Base-by-base conservation (phyloP, 495 filamentous ascomycete species). In the Astrothelium subdiscretum region DNA sequence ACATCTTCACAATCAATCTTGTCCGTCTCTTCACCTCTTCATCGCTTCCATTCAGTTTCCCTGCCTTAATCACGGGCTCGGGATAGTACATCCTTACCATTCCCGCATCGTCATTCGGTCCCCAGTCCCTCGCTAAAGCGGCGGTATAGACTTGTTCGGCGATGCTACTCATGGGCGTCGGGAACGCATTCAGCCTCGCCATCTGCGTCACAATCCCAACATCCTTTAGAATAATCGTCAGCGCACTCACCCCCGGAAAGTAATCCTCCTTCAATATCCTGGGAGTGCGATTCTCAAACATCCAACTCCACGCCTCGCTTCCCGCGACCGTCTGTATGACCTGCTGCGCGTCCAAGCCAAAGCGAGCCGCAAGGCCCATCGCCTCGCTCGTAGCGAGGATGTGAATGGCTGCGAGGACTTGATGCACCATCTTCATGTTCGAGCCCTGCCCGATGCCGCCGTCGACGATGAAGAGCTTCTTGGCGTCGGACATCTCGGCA, bases 371-470 rank as follows among this genome's bases (percentile, higher is more conserved):
- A 57, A 92, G 82, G 0, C 87, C 89, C 81, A 88, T 81, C 1
- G 81, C 85, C 72, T 94, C 89, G 66, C 84, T 85, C 13, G 83
- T 79, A 10, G 85, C 81, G 1, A 87, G 77, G 66, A 94, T 91
- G 63, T 91, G 84, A 61, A 87, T 85, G 0, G 84, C 88, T 0
- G 88, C 89, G 12, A 91, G 79, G 20, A 94, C 84, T 71, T 94
- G 89, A 72, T 92, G 89, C 58, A 88, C 83, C 82, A 91, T 89
- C 74, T 94, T 94, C 80, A 91, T 88, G 69, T 91, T 92, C 66
- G 85, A 89, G n/a, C 89, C 88, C 0, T 83, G 83, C 3, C 87
- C 88, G 58, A 91, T 75, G 2, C 86, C 88, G 11, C 89, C 88
- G 10, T 81, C 78, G 8, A 94, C 85, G 22, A 87, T 78, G 66